phyloP scores from a whole-genome alignment of 179 eudicot genomes.

The Camellia oleifera region DNA sequence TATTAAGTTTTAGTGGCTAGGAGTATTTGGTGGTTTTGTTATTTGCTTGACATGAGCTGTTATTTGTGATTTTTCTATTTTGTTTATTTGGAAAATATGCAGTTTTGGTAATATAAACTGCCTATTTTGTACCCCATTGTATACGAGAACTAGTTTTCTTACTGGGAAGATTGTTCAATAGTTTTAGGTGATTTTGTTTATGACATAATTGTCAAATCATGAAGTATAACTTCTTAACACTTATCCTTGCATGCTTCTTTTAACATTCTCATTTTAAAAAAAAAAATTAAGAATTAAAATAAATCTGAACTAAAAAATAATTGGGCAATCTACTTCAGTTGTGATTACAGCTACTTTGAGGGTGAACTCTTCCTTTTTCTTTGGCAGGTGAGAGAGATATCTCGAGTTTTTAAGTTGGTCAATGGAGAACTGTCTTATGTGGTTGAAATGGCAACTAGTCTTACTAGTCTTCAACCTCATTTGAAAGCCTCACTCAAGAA shows the following conservation, averaged over 20 bases:
- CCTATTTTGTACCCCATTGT: too few relatives aligned
- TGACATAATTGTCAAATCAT: not conserved
- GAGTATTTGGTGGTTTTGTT: too few relatives aligned
- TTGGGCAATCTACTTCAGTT: not conserved
- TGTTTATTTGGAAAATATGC: too few relatives aligned
- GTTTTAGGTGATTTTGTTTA: not conserved
- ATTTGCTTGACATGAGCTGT: too few relatives aligned
- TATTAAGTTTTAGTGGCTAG: too few relatives aligned
- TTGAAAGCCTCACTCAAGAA: constrained; percentile 49
- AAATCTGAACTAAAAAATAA: not conserved
- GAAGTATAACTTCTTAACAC: not conserved
- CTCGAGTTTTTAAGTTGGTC: constrained; percentile 39
- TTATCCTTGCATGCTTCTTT: not conserved
- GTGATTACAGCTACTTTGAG: not conserved
- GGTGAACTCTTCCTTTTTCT: constrained; percentile 8
- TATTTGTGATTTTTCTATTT: too few relatives aligned
- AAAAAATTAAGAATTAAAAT: not conserved
- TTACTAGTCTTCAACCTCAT: constrained; percentile 34
- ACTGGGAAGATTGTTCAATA: not conserved
- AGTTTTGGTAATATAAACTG: too few relatives aligned
- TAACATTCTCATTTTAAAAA: not conserved
- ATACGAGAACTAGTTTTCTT: not conserved
- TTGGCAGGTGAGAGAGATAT: constrained; percentile 46
- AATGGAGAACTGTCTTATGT: constrained; percentile 34
- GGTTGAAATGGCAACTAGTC: constrained; percentile 47